Percentiles rank a stretch among this genome's conserved stretches.
Evolutionary conservation across 225 moss, liverwort and hornwort species (phyloP).

Genomic region (Polytrichum commune): DNA sequence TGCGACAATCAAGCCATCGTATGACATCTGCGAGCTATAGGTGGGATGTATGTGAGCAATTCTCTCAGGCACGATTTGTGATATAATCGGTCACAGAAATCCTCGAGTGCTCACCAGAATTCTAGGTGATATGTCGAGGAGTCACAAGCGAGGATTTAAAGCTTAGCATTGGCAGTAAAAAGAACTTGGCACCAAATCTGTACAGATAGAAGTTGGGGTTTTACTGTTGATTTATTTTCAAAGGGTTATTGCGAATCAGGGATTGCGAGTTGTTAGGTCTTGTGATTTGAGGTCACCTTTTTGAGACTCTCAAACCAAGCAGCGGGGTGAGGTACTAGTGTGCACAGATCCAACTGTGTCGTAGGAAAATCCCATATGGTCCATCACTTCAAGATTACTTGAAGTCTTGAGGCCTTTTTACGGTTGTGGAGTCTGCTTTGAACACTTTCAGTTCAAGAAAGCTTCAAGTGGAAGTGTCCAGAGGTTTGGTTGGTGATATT

Average conservation of each 20-base stretch:
- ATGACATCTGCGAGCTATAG: too few species aligned
- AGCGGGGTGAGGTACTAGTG: constrained; percentile 2
- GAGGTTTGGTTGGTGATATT: too few species aligned
- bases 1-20: too few species aligned
- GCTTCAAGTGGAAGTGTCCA: too few species aligned
- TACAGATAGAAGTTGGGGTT: background rate
- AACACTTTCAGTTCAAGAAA: too few species aligned
- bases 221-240: background rate
- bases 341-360: constrained; percentile 8
- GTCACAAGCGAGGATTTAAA: background rate
- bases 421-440: too few species aligned
- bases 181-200: background rate
- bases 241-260: constrained; percentile 7
- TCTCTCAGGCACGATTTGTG: too few species aligned
- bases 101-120: background rate
- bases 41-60: too few species aligned
- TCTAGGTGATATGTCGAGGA: background rate
- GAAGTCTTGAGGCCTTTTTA: constrained; percentile 21
- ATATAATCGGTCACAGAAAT: too few species aligned
- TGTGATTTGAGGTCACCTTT: constrained; percentile 64
- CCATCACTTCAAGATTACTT: constrained; percentile 8
- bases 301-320: constrained; percentile 51
- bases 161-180: background rate
- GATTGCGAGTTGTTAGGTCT: constrained; percentile 27
- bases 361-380: too few species aligned